phyloP scores from a whole-genome alignment of 108 stramenopile genomes.

The Cyclotella atomus region DNA sequence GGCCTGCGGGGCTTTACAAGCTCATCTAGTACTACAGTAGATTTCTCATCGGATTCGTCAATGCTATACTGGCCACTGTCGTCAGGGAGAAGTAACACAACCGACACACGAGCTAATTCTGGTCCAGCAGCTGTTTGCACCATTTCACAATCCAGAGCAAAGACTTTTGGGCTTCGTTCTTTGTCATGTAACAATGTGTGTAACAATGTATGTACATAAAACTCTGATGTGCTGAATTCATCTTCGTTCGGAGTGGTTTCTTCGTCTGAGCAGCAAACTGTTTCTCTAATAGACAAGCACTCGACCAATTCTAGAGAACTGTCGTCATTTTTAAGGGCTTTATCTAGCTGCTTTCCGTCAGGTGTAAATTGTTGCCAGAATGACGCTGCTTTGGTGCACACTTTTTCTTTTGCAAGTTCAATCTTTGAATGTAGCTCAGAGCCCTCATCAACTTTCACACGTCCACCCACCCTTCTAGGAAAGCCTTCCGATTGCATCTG shows the following conservation, averaged over 20 bases:
- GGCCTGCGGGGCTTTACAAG: conserved; percentile 76
- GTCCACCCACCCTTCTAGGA: conserved; percentile 5
- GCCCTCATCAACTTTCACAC: neutral
- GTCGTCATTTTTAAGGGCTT: neutral
- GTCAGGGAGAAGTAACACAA: conserved; percentile 52
- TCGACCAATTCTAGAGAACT: conserved; percentile 40
- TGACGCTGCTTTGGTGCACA: neutral
- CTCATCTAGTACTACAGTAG: conserved; percentile 69
- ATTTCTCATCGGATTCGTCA: conserved; percentile 37
- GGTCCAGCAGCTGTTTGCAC: conserved; percentile 66
- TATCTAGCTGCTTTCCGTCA: neutral
- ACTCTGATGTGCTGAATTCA: conserved; percentile 26
- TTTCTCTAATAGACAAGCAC: conserved; percentile 26
- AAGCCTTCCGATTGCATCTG: conserved; percentile 49
- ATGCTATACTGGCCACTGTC: neutral
- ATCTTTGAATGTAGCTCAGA: neutral
- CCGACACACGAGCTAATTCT: conserved; percentile 87
- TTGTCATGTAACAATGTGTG: conserved; percentile 30
- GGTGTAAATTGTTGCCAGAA: neutral
- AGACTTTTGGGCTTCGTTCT: conserved; percentile 47
- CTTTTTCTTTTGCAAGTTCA: conserved; percentile 7
- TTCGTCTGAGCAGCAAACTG: conserved; percentile 26
- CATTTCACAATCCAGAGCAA: conserved; percentile 96
- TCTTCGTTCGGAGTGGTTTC: neutral
- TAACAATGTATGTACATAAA: conserved; percentile 35